Evolutionary conservation across 495 filamentous ascomycete genomes (phyloP), one percentile per base, ranked within the genome.

Genomic region (Hypomontagnella submonticulosa): DNA sequence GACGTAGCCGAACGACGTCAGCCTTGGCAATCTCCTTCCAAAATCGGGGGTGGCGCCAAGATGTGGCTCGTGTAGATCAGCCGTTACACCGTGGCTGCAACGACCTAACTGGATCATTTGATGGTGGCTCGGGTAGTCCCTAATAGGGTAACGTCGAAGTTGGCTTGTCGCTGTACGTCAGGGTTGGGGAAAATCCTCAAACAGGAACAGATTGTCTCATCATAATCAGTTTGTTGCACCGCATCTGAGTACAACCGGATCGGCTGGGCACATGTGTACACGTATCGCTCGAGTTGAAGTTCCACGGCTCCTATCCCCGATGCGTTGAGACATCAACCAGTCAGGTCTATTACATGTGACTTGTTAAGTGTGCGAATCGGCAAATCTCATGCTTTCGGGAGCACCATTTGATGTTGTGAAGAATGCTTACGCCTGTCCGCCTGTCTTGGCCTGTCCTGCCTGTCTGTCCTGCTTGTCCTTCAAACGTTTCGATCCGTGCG

Each of bases 281-380:
- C 57, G 67, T 71, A 62, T 63, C 71, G 57, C 71, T 71, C 71
- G 65, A 73, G 71, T 61, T 66, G 46, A 60, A 27, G 65, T 69
- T 58, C 49, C 66, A 66, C 64, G 52, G 57, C 55, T 69, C 56
- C 55, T 65, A 62, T 71, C 61, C 62, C 61, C 56, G 51, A 61
- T 59, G 56, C 60, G 49, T 40, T 52, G 23, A 63, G 53, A 54
- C 58, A 62, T 43, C 34, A 54, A 37, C 62, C 63, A 66, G 61
- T 59, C 62, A 66, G 40, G 42, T 54, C 59, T 49, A 49, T 63
- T 69, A 57, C 60, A 66, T 71, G 67, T 63, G 67, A 61, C 57
- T 61, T 65, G 40, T 57, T 41, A 57, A 65, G 56, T 50, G 60
- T 58, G 57, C 48, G 36, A 66, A 58, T 66, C 64, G 71, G 71